phyloP scores from a whole-genome alignment of 2,329 filamentous ascomycete genomes.

The Fusarium sp. region DNA sequence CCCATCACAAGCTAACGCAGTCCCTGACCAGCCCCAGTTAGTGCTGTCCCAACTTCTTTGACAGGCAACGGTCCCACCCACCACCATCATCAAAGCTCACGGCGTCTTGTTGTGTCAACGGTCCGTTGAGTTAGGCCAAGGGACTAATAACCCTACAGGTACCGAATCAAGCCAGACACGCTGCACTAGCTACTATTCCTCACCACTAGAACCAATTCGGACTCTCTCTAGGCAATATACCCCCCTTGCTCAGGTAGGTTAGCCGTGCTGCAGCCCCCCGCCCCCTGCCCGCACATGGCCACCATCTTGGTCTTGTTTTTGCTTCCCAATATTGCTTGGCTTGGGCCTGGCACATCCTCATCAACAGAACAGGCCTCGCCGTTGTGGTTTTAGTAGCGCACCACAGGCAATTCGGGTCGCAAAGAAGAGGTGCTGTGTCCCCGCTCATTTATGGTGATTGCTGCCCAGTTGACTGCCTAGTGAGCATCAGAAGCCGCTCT shows the following conservation, averaged over 20 bases:
- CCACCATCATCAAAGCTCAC: slow-evolving; percentile 33
- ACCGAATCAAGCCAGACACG: not conserved
- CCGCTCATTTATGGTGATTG: slow-evolving; percentile 22
- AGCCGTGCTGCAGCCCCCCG: slow-evolving; percentile 32
- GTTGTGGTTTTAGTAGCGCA: slow-evolving; percentile 7
- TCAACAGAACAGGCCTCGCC: slow-evolving; percentile 15
- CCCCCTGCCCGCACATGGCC: slow-evolving; percentile 40
- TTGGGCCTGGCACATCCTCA: slow-evolving; percentile 29
- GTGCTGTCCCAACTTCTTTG: slow-evolving; percentile 41
- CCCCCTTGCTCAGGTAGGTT: slow-evolving; percentile 7
- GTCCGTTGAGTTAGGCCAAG: slow-evolving; percentile 28
- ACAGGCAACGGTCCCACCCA: slow-evolving; percentile 46
- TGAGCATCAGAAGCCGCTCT: slow-evolving; percentile 14
- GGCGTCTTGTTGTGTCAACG: slow-evolving; percentile 36
- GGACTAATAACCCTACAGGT: not conserved
- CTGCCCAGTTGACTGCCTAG: slow-evolving; percentile 6
- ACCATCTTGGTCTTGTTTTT: slow-evolving; percentile 33
- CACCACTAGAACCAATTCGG: not conserved
- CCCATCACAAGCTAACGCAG: slow-evolving; percentile 7
- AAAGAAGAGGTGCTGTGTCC: slow-evolving; percentile 12
- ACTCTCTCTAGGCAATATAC: not conserved
- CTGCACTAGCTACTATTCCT: not conserved
- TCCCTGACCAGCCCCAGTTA: slow-evolving; percentile 36
- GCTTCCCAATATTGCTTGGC: slow-evolving; percentile 29
- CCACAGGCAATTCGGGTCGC: slow-evolving; percentile 16